Percentiles rank a stretch among this genome's conserved stretches.
phyloP scores from a whole-genome alignment of 345 rosid genomes.

The Bruguiera gymnorhiza region DNA sequence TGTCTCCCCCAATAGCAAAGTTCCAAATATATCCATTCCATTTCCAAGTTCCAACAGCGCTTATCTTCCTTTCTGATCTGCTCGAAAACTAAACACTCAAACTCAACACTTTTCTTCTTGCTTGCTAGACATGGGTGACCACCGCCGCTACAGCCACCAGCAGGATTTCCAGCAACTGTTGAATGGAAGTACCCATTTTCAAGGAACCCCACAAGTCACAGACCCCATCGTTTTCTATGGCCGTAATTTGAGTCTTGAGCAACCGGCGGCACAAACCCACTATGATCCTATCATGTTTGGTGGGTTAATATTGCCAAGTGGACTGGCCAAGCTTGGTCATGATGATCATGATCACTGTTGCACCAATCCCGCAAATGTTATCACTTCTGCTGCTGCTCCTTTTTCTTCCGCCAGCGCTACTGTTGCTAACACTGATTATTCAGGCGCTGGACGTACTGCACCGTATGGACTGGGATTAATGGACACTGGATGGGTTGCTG shows the following conservation, averaged over 20 bases:
- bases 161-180: slow-evolving; percentile 67
- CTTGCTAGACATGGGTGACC: slow-evolving; percentile 16
- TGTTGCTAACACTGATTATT: slow-evolving; percentile 25
- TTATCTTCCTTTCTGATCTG: not conserved
- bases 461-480: slow-evolving; percentile 32
- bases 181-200: slow-evolving; percentile 40
- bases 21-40: not conserved
- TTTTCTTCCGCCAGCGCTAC: not conserved
- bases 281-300: slow-evolving; percentile 18
- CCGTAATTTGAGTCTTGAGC: slow-evolving; percentile 20
- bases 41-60: not conserved
- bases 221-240: slow-evolving; percentile 31
- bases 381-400: slow-evolving; percentile 2
- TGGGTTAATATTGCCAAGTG: slow-evolving; percentile 20
- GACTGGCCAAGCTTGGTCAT: slow-evolving; percentile 20
- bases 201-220: slow-evolving; percentile 28
- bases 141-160: slow-evolving; percentile 44
- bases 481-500: slow-evolving; percentile 42
- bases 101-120: too few species aligned
- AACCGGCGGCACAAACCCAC: slow-evolving; percentile 5
- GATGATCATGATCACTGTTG: slow-evolving; percentile 6
- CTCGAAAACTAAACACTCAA: too few species aligned
- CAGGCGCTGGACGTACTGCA: slow-evolving; percentile 28
- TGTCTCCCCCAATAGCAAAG: slow-evolving; percentile 44
- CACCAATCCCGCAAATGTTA: slow-evolving; percentile 7